A percentile compares a stretch with the other conserved stretches of the same genome.
Conservation (phyloP, 2,329 filamentous ascomycete genomes). For the Moelleriella libera region DNA sequence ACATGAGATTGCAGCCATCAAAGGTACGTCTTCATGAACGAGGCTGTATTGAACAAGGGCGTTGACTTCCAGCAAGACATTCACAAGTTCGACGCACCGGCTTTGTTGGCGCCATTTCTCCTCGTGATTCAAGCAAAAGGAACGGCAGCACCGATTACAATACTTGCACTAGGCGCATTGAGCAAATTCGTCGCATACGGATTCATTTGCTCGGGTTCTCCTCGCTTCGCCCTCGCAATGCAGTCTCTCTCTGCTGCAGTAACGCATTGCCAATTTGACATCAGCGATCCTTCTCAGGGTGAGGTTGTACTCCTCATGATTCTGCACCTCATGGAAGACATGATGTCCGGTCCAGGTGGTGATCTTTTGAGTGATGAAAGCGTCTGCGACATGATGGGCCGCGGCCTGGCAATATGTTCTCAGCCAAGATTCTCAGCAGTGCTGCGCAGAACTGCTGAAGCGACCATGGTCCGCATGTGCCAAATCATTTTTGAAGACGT, state of each 20-base stretch:
- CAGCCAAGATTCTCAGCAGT: constrained; percentile 85
- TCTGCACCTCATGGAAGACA: constrained; percentile 93
- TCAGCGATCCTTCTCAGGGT: constrained; percentile 85
- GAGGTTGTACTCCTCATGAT: constrained; percentile 93
- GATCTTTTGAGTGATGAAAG: constrained; percentile 94
- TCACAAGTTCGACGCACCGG: constrained; percentile 72
- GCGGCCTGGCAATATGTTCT: constrained; percentile 91
- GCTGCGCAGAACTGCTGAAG: constrained; percentile 79
- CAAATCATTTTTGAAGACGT: constrained; percentile 94
- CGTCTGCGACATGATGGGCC: constrained; percentile 99
- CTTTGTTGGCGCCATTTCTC: constrained; percentile 82
- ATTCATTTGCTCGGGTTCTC: constrained; percentile 70
- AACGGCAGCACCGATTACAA: constrained; percentile 91
- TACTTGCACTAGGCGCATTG: constrained; percentile 81
- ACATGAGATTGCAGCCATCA: constrained; percentile 74
- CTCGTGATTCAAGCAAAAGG: constrained; percentile 95
- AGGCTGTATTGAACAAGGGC: not conserved
- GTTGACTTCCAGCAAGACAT: constrained; percentile 47
- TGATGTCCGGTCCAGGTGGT: constrained; percentile 87
- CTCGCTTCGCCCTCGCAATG: constrained; percentile 84
- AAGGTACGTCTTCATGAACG: constrained; percentile 36
- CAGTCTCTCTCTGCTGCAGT: constrained; percentile 88
- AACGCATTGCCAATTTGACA: constrained; percentile 94
- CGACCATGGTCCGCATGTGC: constrained; percentile 97
- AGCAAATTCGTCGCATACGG: constrained; percentile 96